These are phyloP conservation scores for Fusarium algeriense DNA, from an alignment of 2,329 filamentous ascomycete genomes.

Conservation along the genomic window DNA sequence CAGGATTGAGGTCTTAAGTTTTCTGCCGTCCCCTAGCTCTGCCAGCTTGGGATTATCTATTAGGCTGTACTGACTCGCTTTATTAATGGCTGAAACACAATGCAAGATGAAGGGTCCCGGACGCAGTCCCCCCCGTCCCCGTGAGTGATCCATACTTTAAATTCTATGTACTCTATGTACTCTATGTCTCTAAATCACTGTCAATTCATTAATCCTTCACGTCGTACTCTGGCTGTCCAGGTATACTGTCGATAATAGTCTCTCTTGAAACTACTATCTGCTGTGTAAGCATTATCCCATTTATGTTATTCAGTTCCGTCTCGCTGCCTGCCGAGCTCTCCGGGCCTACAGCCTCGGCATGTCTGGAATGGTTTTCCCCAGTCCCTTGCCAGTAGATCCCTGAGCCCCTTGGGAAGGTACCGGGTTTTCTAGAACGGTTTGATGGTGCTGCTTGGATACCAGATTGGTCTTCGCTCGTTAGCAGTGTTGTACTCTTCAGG, in stretches of 20 bases:
- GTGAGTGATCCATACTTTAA: too few relatives aligned
- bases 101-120: too few relatives aligned
- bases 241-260: background rate
- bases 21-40: too few relatives aligned
- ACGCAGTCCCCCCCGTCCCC: too few relatives aligned
- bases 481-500: background rate
- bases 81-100: too few relatives aligned
- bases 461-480: background rate
- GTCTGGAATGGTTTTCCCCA: background rate
- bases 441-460: fast-evolving
- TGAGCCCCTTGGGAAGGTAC: fast-evolving
- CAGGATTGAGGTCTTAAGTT: too few relatives aligned
- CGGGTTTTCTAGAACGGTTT: fast-evolving
- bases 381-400: background rate
- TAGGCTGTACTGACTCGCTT: too few relatives aligned
- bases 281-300: background rate
- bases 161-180: too few relatives aligned
- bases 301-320: background rate
- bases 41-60: too few relatives aligned
- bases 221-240: too few relatives aligned
- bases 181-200: background rate
- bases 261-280: background rate
- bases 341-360: fast-evolving
- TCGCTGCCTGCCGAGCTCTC: background rate
- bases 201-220: background rate